Evolutionary conservation across 2,329 filamentous ascomycete genomes (phyloP), one percentile per base, ranked within the genome.

Genomic region (Colletotrichum lini): DNA sequence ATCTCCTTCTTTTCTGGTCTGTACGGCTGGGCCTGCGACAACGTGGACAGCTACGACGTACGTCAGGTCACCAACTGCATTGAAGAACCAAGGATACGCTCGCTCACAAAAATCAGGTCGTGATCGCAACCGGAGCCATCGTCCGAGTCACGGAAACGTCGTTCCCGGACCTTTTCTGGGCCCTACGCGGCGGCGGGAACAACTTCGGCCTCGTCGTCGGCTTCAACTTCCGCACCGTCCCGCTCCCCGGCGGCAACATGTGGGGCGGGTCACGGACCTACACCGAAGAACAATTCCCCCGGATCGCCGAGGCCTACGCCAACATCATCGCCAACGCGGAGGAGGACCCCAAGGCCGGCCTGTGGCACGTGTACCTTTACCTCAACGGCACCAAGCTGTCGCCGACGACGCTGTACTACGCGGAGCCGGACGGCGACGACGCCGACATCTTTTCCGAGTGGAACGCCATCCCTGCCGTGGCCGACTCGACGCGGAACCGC

Each of bases 171-270:
- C 80, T 91, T 1, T 90, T 87, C 78, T 90, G 87, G 86, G 89
- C 88, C 2, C 80, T 90, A 1, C 81, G 83, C 47, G 87, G 88
- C 21, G 86, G 87, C 3, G 86, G 88, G 2, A 87, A 87, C 44
- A 90, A 85, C 57, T 90, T 88, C 72, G 89, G 85, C n/a, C 81
- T 91, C 4, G 86, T 90, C 5, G 81, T 84, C 12, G 85, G 85
- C 12, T 83, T 90, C 77, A 80, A 84, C 26, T 75, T 86, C 16
- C 77, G 77, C 15, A 82, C 82, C 0, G 79, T 81, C 56, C 76
- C 79, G 1, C 80, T 79, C 16, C 73, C 71, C 1, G 66, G 77
- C 9, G 80, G 79, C 15, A 42, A 77, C 2, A 77, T 86, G 61
- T 84, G 82, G 80, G 83, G 81, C 44, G 82, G 82, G 9, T 65